Evolutionary conservation across 352 stramenopile genomes (phyloP), one percentile per base, ranked within the genome.

Genomic region (Achlya hypogyna): DNA sequence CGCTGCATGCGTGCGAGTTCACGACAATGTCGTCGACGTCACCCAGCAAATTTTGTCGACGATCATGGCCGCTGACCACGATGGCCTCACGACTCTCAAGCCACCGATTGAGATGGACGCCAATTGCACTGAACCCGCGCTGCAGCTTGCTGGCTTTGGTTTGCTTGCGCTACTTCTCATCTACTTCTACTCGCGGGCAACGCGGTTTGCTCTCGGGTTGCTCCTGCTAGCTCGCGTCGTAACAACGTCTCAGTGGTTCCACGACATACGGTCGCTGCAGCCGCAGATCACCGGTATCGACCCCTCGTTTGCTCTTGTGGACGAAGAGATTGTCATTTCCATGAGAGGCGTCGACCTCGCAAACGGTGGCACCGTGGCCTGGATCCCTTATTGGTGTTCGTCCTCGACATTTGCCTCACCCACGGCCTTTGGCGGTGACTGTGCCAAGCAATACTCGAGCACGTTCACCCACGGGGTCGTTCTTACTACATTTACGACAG

Each of bases 371-470:
- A 87, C 69, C 16, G 70, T 94, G 31, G 78, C 77, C 1, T 94
- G 85, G 85, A 82, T 89, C 38, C 78, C 85, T 23, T 91, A 89
- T 62, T 92, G 83, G 83, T 85, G 85, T 23, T 91, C 56, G 22
- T 20, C 29, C 18, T 64, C 56, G 23, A 64, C 56, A 16, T 64
- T 53, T 53, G 56, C 28, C 12, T 64, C 56, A 14, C 16, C 22
- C 12, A 20, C 56, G 35, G 29, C n/a, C n/a, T n/a, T 64, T 62
- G 56, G 29, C 22, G 43, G 38, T 25, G 56, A 64, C 43, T 94
- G 85, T 51, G 81, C 89, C 25, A 87, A 89, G 47, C 85, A 92
- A 66, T 92, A 89, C 65, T 58, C 71, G 20, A 74, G 73, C 10
- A 75, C 71, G 6, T 94, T 92, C 23, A 73, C 85, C 60, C 5